Evolutionary conservation across 2,329 filamentous ascomycete species (phyloP).

Genomic region (Fusarium xyrophilum): DNA sequence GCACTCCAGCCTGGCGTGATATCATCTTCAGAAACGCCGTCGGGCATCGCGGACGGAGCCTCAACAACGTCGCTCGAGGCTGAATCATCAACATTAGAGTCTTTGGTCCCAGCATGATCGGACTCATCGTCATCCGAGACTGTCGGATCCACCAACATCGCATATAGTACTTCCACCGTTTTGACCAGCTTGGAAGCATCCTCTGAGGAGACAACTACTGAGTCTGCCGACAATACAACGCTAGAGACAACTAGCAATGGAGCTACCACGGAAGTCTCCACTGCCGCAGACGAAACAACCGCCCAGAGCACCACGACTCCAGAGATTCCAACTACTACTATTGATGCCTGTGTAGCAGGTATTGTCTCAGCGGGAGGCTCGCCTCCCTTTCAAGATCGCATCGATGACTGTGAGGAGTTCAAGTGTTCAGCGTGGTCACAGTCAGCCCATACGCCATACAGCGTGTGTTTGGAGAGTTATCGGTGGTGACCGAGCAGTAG

Average conservation of each 20-base stretch:
- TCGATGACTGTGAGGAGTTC: neutral
- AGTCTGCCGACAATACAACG: too few relatives aligned
- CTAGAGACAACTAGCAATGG: too few relatives aligned
- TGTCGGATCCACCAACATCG: too few relatives aligned
- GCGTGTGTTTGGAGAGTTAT: neutral
- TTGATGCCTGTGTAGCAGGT: neutral
- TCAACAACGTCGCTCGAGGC: neutral
- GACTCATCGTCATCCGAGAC: neutral
- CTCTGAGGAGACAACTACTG: too few relatives aligned
- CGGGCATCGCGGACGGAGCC: neutral
- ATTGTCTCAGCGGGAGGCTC: fast-evolving
- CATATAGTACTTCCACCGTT: too few relatives aligned
- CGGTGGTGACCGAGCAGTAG: fast-evolving
- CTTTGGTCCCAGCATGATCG: fast-evolving
- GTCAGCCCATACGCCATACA: fast-evolving
- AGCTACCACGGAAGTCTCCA: fast-evolving
- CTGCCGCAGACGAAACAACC: neutral
- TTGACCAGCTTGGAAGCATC: too few relatives aligned
- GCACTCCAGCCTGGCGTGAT: fast-evolving
- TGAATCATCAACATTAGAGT: fast-evolving
- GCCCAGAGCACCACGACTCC: neutral
- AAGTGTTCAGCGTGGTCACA: neutral
- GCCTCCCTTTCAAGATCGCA: neutral
- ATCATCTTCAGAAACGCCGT: neutral
- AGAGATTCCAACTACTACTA: neutral